Evolutionary conservation across 2,329 filamentous ascomycete genomes (phyloP), one percentile per base, ranked within the genome.

Genomic region (Fusarium sp.): DNA sequence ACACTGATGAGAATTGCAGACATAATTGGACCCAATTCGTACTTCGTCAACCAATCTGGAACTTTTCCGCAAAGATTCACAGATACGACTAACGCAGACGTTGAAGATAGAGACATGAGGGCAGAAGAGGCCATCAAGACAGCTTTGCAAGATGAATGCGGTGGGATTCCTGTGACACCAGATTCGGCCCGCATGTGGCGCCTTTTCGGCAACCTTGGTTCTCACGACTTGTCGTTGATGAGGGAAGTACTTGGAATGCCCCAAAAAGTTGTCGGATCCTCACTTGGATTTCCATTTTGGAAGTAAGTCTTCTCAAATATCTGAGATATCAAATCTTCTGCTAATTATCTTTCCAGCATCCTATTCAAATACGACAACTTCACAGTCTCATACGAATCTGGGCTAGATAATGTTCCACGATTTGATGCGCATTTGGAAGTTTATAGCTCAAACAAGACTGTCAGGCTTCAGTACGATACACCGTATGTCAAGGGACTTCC

Each of bases 401-500:
- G 88, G 0, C 78, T 88, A 23, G 82, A 86, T 65, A 71, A 74
- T 1, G 81, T 90, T 1, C 85, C 86, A 0, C 70, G 76, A 0
- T 87, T 88, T 50, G 85, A 88, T 55, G 83, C 85, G 0, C 80
- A 83, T 42, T 73, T 88, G 8, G 83, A 83, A 4, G 78, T 90
- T 0, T 89, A 87, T 65, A 83, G 83, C 0, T 73, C 79, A 16
- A 77, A 81, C 8, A 90, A 89, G 76, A 83, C 82, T 0, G 83
- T 90, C 0, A 80, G 78, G 2, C 79, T 90, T 12, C 72, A 84
- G 36, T 88, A 85, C 65, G 85, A 90, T 57, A 84, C 85, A 1
- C 88, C 87, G 0, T 88, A 84, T 57, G 79, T 88, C n/a, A 87
- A 86, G 67, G 86, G 83, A 0, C 75, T 88, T 2, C 83, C 84